Percentiles rank a stretch among this genome's conserved stretches.
These are phyloP conservation scores for Botrytis galanthina DNA, from an alignment of 2,329 filamentous ascomycete species.

Conservation along the genomic window DNA sequence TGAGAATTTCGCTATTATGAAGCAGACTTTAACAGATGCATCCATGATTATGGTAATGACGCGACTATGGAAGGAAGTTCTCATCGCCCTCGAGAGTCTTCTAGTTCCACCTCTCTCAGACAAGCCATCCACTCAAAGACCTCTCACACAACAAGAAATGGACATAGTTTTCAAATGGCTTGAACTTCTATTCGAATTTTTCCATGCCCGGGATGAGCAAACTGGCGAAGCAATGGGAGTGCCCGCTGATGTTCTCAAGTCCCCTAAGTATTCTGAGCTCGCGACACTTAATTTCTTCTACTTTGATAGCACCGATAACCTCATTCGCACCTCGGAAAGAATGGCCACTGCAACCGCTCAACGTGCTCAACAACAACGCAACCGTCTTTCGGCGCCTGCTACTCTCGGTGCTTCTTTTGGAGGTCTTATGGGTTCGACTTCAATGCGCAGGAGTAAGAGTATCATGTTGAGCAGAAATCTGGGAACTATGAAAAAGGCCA, in stretches of 20 bases:
- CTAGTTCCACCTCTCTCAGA: slow-evolving; percentile 93
- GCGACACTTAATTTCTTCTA: slow-evolving; percentile 98
- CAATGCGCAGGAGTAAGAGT: slow-evolving; percentile 65
- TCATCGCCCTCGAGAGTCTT: slow-evolving; percentile 84
- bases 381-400: slow-evolving; percentile 68
- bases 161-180: slow-evolving; percentile 97
- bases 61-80: slow-evolving; percentile 93
- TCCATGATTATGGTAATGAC: slow-evolving; percentile 99
- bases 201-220: slow-evolving; percentile 86
- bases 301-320: slow-evolving; percentile 84
- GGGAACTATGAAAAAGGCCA: slow-evolving; percentile 92
- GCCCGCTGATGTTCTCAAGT: slow-evolving; percentile 86
- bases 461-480: slow-evolving; percentile 95
- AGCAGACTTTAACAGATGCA: slow-evolving; percentile 86
- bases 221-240: slow-evolving; percentile 82
- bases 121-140: slow-evolving; percentile 83
- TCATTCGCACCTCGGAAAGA: slow-evolving; percentile 91
- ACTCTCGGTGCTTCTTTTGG: slow-evolving; percentile 52
- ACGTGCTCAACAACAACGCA: slow-evolving; percentile 69
- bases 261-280: slow-evolving; percentile 96
- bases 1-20: slow-evolving; percentile 99
- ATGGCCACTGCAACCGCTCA: slow-evolving; percentile 88
- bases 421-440: slow-evolving; percentile 65
- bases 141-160: slow-evolving; percentile 80
- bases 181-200: slow-evolving; percentile 86